Percentiles rank a stretch among this genome's conserved stretches.
These are phyloP conservation scores for Leucoagaricus sp. DNA, from an alignment of 1,284 basidiomycete genomes.

Conservation along the genomic window DNA sequence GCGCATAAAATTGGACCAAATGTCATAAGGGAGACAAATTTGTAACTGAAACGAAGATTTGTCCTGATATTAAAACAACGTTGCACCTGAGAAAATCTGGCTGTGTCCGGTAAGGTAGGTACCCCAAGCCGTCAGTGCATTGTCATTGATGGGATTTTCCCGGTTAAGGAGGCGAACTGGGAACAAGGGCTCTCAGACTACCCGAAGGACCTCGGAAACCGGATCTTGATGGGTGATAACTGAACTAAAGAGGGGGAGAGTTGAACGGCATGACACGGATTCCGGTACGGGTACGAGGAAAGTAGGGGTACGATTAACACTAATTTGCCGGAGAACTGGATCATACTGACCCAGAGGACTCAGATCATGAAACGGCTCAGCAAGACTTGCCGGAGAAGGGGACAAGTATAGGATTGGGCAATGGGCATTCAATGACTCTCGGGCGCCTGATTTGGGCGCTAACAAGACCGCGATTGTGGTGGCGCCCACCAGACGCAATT, in stretches of 20 bases:
- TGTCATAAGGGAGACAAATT: conserved; percentile 17
- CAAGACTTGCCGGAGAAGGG: background rate
- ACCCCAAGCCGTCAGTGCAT: conserved; percentile 18
- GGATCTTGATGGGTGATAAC: conserved; percentile 38
- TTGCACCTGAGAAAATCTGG: conserved; percentile 28
- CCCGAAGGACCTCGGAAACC: conserved; percentile 31
- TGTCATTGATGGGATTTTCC: conserved; percentile 13
- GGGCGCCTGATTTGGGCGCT: conserved; percentile 3
- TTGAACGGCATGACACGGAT: conserved; percentile 23
- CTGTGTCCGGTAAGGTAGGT: conserved; percentile 20
- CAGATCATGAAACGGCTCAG: conserved; percentile 2
- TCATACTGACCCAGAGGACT: background rate
- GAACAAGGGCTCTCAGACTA: conserved; percentile 25
- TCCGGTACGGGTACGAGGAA: conserved; percentile 29
- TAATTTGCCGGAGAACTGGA: conserved; percentile 5
- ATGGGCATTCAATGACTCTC: background rate
- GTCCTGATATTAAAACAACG: conserved; percentile 40
- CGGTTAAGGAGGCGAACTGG: conserved; percentile 5
- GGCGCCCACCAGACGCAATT: conserved; percentile 8
- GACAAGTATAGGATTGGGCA: conserved; percentile 10
- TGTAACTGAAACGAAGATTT: conserved; percentile 14
- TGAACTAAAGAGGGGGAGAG: conserved; percentile 20
- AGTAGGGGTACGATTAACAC: conserved; percentile 6
- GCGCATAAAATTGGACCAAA: conserved; percentile 27
- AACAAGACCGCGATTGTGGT: conserved; percentile 22